Conservation (phyloP, 441 rosid genomes). For the Arabidopsis hybrid region DNA sequence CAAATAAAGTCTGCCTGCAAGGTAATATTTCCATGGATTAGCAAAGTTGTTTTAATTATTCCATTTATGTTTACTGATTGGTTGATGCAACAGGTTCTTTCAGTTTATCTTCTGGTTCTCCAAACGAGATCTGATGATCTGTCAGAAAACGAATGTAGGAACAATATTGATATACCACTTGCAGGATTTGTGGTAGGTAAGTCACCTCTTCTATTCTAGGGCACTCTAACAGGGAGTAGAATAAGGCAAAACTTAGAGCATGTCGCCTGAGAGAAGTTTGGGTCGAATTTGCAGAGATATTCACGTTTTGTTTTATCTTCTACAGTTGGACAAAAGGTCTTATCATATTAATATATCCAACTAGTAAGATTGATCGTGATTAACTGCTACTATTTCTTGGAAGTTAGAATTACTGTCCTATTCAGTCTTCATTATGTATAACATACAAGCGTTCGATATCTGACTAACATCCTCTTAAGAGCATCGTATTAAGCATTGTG, state of each 20-base stretch:
- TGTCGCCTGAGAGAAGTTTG: neutral
- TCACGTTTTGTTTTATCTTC: neutral
- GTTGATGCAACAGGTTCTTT: conserved; percentile 61
- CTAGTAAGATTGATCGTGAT: neutral
- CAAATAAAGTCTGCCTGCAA: conserved; percentile 61
- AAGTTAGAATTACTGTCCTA: neutral
- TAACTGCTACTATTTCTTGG: neutral
- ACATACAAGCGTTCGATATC: neutral
- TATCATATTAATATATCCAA: neutral
- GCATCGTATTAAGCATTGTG: neutral
- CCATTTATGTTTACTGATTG: conserved; percentile 19
- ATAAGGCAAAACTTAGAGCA: neutral
- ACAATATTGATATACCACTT: conserved; percentile 69
- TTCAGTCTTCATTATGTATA: neutral
- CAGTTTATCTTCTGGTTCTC: conserved; percentile 65
- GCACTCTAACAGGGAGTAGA: neutral
- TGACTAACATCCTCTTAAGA: conserved; percentile 1
- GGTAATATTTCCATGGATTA: conserved; percentile 52
- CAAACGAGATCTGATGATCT: conserved; percentile 54
- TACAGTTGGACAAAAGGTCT: neutral
- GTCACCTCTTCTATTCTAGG: conserved; percentile 38
- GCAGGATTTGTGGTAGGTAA: conserved; percentile 85
- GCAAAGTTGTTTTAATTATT: conserved; percentile 19
- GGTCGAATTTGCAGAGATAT: conserved; percentile 2
- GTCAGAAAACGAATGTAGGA: conserved; percentile 30